phyloP scores from a whole-genome alignment of 306 rosid genomes.

The Castanea sativa region DNA sequence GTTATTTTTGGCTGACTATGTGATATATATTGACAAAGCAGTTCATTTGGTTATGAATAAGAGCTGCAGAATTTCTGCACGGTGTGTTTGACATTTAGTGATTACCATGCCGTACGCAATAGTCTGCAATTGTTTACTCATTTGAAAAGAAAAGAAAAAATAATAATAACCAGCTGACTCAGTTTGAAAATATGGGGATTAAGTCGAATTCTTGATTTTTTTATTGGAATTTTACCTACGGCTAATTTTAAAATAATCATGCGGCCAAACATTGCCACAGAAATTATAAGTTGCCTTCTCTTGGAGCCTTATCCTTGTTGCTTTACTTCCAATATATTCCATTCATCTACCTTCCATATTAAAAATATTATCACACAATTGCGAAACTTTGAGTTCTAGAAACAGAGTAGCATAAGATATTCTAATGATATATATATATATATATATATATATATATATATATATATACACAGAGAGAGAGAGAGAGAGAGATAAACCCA shows the following conservation, averaged over 20 bases:
- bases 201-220: background rate
- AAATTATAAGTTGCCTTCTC: background rate
- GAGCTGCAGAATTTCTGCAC: background rate
- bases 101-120: background rate
- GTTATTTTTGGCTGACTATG: slow-evolving; percentile 1
- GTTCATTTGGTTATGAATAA: background rate
- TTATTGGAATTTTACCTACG: no score
- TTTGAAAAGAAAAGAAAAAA: background rate
- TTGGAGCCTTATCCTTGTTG: background rate
- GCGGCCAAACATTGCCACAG: background rate
- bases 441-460: no score
- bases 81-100: background rate
- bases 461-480: no score
- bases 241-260: no score
- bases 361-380: no score
- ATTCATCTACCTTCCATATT: no score
- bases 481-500: no score
- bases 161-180: no score
- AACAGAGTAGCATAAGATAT: no score
- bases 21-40: background rate
- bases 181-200: background rate
- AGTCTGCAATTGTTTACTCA: background rate
- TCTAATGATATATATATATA: no score
- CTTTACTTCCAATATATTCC: no score
- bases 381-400: no score